phyloP scores from a whole-genome alignment of 2,329 filamentous ascomycete genomes.

The Acrocalymma vagum region DNA sequence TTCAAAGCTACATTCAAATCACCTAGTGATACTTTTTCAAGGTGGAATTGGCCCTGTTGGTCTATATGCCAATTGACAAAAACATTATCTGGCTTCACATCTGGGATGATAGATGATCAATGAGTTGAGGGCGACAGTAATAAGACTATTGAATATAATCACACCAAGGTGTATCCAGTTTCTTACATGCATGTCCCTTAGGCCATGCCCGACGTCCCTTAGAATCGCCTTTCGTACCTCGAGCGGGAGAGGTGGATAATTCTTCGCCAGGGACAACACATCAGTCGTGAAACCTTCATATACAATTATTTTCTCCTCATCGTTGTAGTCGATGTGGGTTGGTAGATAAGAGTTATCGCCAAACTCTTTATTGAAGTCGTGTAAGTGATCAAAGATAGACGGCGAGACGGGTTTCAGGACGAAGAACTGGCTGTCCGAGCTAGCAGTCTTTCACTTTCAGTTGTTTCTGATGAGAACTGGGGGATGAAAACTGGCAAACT shows the following conservation, averaged over 20 bases:
- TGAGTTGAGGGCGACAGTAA: conserved; percentile 5
- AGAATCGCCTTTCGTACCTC: conserved; percentile 9
- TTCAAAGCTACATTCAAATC: conserved; percentile 7
- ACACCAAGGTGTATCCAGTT: conserved; percentile 14
- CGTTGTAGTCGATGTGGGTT: conserved; percentile 4
- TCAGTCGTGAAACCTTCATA: conserved; percentile 10
- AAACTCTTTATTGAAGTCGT: conserved; percentile 10
- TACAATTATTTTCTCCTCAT: conserved; percentile 4
- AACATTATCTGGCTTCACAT: conserved; percentile 14
- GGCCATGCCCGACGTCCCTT: conserved; percentile 6
- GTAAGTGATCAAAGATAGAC: conserved; percentile 11
- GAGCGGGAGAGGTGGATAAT: conserved; percentile 9
- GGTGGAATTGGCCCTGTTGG: conserved; percentile 12
- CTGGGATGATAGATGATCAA: conserved; percentile 8
- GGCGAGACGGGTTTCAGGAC: conserved; percentile 11
- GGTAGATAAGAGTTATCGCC: conserved; percentile 2
- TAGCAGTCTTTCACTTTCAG: too few relatives aligned
- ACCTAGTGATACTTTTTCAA: conserved; percentile 4
- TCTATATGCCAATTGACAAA: conserved; percentile 13
- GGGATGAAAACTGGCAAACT: too few relatives aligned
- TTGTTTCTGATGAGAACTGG: conserved; percentile 1
- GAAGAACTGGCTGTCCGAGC: conserved; percentile 5
- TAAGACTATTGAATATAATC: conserved; percentile 1
- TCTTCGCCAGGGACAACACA: conserved; percentile 10
- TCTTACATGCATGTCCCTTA: conserved; percentile 10